Evolutionary conservation across 495 filamentous ascomycete genomes (phyloP).

Genomic region (Apodospora peruviana): DNA sequence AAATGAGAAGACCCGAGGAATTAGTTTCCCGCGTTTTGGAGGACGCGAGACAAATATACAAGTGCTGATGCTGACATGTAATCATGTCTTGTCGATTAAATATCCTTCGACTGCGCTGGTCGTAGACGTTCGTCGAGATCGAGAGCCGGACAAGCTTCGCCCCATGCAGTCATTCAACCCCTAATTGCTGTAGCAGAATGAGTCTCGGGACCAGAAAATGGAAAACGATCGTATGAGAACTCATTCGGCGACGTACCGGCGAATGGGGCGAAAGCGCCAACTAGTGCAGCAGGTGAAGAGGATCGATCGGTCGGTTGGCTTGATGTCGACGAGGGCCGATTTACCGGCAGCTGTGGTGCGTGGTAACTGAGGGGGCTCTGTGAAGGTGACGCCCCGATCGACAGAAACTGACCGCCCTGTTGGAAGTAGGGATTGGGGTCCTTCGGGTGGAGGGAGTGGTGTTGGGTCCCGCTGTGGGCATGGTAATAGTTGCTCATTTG

Average conservation of each 20-base stretch:
- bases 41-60: slow-evolving; percentile 6
- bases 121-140: not conserved
- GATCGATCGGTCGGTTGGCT: slow-evolving; percentile 17
- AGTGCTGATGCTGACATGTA: not conserved
- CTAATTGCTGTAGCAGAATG: slow-evolving; percentile 30
- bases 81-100: not conserved
- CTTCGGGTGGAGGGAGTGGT: slow-evolving; percentile 29
- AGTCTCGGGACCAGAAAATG: slow-evolving; percentile 32
- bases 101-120: not conserved
- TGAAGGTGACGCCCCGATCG: slow-evolving; percentile 26
- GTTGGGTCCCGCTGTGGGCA: slow-evolving; percentile 27
- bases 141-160: not conserved
- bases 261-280: slow-evolving; percentile 23
- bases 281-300: slow-evolving; percentile 19
- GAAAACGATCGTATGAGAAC: slow-evolving; percentile 35
- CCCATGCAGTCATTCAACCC: slow-evolving; percentile 1
- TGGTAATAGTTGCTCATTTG: slow-evolving; percentile 27
- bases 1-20: not conserved
- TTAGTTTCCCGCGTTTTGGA: slow-evolving; percentile 2
- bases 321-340: slow-evolving; percentile 2
- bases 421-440: slow-evolving; percentile 32
- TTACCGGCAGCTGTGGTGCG: slow-evolving; percentile 14
- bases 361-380: slow-evolving; percentile 21
- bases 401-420: slow-evolving; percentile 10
- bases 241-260: slow-evolving; percentile 36